Evolutionary conservation across 805 yeast species (phyloP).

Genomic region (Candida silvicultrix): DNA sequence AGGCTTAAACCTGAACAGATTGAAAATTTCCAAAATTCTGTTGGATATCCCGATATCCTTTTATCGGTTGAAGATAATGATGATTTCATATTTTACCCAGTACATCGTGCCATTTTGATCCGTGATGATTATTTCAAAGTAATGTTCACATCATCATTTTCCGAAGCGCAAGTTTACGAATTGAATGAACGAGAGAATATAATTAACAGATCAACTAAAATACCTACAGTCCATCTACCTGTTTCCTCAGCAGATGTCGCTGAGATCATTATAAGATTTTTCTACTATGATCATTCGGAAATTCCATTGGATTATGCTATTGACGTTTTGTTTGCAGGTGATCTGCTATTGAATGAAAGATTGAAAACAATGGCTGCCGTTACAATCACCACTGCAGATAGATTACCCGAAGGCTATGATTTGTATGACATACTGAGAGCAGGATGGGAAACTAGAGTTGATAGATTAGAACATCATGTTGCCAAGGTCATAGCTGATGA

Average conservation of each 20-base stretch:
- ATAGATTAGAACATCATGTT: slow-evolving; percentile 56
- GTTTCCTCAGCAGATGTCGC: slow-evolving; percentile 30
- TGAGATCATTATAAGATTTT: slow-evolving; percentile 44
- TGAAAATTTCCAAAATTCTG: slow-evolving; percentile 8
- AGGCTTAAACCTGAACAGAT: slow-evolving; percentile 6
- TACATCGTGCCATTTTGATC: slow-evolving; percentile 52
- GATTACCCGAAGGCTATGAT: slow-evolving; percentile 25
- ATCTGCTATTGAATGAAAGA: slow-evolving; percentile 49
- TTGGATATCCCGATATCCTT: slow-evolving; percentile 41
- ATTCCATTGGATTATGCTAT: slow-evolving; percentile 45
- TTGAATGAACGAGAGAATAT: slow-evolving; percentile 7
- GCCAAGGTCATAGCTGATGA: slow-evolving; percentile 53
- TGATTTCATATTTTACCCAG: slow-evolving; percentile 44
- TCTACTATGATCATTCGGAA: slow-evolving; percentile 55
- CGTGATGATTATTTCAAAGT: slow-evolving; percentile 60
- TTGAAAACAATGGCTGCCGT: slow-evolving; percentile 59
- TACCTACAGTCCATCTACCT: slow-evolving; percentile 28
- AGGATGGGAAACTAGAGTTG: slow-evolving; percentile 63
- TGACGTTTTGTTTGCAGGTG: slow-evolving; percentile 55
- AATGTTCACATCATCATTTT: slow-evolving; percentile 50
- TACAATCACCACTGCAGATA: slow-evolving; percentile 26
- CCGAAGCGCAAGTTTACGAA: slow-evolving; percentile 24
- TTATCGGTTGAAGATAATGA: slow-evolving; percentile 30
- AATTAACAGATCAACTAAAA: slow-evolving; percentile 7
- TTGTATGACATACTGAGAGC: slow-evolving; percentile 54